Conservation (phyloP, 2,329 filamentous ascomycete genomes). For the Paecilomyces niveus region DNA sequence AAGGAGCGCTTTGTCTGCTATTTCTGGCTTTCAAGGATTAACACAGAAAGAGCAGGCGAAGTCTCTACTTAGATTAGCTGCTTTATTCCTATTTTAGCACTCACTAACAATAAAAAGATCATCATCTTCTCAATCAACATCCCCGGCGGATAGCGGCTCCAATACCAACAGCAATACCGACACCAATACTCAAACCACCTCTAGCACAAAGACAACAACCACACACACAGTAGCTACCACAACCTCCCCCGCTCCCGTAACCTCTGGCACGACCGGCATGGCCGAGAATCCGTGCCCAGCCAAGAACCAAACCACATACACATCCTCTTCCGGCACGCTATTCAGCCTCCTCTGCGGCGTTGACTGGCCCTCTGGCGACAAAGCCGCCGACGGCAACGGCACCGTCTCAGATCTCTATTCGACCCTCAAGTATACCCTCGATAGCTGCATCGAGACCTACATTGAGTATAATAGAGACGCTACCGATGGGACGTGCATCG, state of each 20-base stretch:
- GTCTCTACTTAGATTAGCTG: too few species aligned
- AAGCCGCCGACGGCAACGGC: background rate
- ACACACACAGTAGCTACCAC: background rate
- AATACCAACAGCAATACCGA: too few species aligned
- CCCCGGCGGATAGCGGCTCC: too few species aligned
- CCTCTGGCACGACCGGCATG: background rate
- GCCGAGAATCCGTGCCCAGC: constrained; percentile 1
- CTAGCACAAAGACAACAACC: too few species aligned
- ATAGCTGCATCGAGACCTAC: background rate
- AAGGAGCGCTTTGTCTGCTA: too few species aligned
- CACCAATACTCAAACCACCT: too few species aligned
- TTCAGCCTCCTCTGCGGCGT: constrained; percentile 2
- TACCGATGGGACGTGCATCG: too few species aligned
- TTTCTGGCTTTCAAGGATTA: too few species aligned
- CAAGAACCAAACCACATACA: background rate
- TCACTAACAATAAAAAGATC: too few species aligned
- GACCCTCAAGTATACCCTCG: background rate
- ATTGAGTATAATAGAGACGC: background rate
- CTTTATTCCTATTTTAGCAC: too few species aligned
- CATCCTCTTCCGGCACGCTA: background rate
- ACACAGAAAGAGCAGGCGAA: too few species aligned
- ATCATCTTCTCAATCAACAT: too few species aligned
- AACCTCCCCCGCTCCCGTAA: background rate
- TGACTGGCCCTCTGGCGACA: background rate
- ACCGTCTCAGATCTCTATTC: background rate